Evolutionary conservation across 1,139 yeast genomes (phyloP).

Genomic region (Nakaseomyces delphensis): DNA sequence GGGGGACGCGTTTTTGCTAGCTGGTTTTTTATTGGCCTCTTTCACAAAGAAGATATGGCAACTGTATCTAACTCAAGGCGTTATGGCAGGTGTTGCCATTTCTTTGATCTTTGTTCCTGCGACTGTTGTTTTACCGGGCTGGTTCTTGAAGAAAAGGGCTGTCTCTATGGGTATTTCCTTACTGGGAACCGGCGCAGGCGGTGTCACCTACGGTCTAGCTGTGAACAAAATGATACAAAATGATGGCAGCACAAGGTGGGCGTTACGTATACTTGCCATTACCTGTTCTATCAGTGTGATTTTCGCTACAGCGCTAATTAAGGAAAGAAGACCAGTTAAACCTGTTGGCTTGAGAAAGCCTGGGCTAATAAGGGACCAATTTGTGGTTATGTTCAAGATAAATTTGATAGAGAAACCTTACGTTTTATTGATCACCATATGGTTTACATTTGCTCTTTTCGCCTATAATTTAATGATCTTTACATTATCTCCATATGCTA

Average conservation of each 20-base stretch:
- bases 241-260: conserved; percentile 58
- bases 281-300: conserved; percentile 34
- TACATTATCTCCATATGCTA: conserved; percentile 54
- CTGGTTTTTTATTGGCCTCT: conserved; percentile 56
- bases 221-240: conserved; percentile 35
- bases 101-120: conserved; percentile 55
- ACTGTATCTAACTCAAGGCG: conserved; percentile 61
- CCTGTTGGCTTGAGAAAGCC: conserved; percentile 23
- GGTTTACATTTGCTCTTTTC: conserved; percentile 49
- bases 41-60: conserved; percentile 55
- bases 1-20: conserved; percentile 46
- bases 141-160: conserved; percentile 52
- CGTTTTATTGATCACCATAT: conserved; percentile 35
- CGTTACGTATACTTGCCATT: conserved; percentile 51
- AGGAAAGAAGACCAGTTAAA: conserved; percentile 38
- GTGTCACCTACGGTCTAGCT: conserved; percentile 36
- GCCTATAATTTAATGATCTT: conserved; percentile 55
- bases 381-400: conserved; percentile 10
- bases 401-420: conserved; percentile 16
- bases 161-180: conserved; percentile 48
- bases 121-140: conserved; percentile 46
- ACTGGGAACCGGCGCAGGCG: conserved; percentile 58
- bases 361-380: conserved; percentile 12
- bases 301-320: conserved; percentile 37
- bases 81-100: conserved; percentile 53